Evolutionary conservation across 1,284 basidiomycete species (phyloP), one percentile per base, ranked within the genome.

Genomic region (Takashimella koratensis): DNA sequence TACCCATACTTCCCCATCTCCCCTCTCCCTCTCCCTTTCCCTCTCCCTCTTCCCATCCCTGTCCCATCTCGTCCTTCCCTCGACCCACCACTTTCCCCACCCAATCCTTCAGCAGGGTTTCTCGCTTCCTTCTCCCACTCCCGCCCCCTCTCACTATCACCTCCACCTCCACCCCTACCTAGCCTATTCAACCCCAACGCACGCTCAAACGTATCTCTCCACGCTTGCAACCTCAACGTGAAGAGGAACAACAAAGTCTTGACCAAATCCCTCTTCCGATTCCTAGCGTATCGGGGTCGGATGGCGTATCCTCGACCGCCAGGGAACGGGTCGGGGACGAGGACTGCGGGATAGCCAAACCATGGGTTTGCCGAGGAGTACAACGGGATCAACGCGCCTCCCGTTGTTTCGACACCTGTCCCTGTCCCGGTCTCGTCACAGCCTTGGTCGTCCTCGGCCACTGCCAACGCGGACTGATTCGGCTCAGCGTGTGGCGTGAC

Each of bases 201-300:
- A 11, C 68, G 54, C 52, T 73, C 74, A 6, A 73, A 25, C 16
- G 58, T 53, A 23, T 67, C 66, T 19, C 73, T 56, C 45, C 61
- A 58, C 3, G 62, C 52, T 51, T 74, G 73, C 12, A 77, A 49
- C 4, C 74, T 63, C 13, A 77, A 57, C 25, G 76, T 59, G 52
- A 76, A 72, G 3, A 77, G 64, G 63, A 75, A 76, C 3, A 76
- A 54, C 2, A 77, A 61, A 10, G 75, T 76, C 52, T 73, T 74
- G 53, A 71, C 65, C 12, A 76, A 62, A 57, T 77, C 76, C 4
- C 76, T 64, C 49, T 77, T 76, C 12, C 76, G 58, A 45, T 69
- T 69, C 19, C 72, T 65, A 3, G 66, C 56, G 53, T 76, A 73
- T 1, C 64, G 63, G 1, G 73, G 73, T 12, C 60, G 64, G n/a